These are phyloP conservation scores for Boletellus ananiceps DNA, from an alignment of 768 basidiomycete genomes.

Conservation along the genomic window DNA sequence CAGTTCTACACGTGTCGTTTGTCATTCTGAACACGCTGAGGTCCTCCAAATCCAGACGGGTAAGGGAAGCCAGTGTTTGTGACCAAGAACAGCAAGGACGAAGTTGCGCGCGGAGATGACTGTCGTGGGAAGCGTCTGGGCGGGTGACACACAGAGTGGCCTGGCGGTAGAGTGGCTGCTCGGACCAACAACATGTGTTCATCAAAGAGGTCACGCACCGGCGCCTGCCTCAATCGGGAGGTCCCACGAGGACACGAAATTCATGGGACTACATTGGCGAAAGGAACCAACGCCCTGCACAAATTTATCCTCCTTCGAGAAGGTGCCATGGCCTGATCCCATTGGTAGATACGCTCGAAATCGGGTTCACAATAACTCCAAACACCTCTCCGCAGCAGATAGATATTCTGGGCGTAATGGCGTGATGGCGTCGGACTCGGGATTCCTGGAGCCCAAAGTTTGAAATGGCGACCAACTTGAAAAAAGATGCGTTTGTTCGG, in stretches of 20 bases:
- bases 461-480: no score
- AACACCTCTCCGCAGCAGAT: background rate
- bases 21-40: background rate
- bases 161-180: background rate
- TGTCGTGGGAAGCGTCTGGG: background rate
- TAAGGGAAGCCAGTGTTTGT: background rate
- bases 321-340: no score
- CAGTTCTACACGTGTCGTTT: background rate
- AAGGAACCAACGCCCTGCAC: background rate
- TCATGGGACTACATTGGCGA: background rate
- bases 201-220: background rate
- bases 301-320: slow-evolving; percentile 1
- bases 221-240: background rate
- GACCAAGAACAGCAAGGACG: background rate
- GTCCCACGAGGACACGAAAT: background rate
- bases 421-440: background rate
- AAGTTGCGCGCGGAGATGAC: background rate
- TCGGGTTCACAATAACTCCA: background rate
- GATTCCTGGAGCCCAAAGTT: slow-evolving; percentile 23
- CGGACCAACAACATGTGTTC: no score
- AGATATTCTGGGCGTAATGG: background rate
- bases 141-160: background rate
- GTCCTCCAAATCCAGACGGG: background rate
- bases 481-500: slow-evolving; percentile 36
- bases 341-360: background rate